Conservation (phyloP, 345 rosid genomes). For the Syzygium grande region DNA sequence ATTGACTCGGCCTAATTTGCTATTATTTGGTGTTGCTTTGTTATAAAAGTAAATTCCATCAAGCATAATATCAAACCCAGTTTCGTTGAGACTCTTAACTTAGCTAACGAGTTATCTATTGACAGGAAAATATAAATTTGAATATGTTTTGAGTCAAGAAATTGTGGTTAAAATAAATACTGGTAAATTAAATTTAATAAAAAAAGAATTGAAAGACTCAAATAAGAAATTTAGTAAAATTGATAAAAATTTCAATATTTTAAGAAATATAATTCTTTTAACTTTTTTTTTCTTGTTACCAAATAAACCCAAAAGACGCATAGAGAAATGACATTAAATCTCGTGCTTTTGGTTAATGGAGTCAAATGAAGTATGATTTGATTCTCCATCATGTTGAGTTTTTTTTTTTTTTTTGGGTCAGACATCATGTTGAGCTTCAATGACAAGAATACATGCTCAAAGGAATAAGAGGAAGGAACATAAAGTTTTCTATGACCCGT, state of each 20-base stretch:
- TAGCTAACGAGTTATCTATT: neutral
- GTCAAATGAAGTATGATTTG: neutral
- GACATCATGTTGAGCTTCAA: neutral
- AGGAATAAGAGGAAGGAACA: neutral
- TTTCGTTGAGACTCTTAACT: neutral
- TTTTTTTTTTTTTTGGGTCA: neutral
- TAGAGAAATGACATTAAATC: neutral
- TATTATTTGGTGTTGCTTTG: neutral
- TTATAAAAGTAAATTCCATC: neutral
- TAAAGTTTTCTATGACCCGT: neutral
- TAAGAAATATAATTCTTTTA: neutral
- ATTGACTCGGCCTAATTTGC: neutral
- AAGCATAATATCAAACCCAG: neutral
- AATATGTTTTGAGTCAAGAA: neutral
- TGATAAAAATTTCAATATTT: neutral
- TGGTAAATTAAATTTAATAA: neutral
- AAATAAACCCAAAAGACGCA: neutral
- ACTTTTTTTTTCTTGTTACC: neutral
- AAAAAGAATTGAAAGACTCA: neutral
- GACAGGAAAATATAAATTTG: neutral
- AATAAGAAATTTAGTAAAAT: neutral
- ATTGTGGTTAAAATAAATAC: neutral
- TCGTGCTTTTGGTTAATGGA: neutral
- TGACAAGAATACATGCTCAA: neutral
- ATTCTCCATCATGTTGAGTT: neutral